Evolutionary conservation across 2,329 filamentous ascomycete species (phyloP).

Genomic region (Penicillium sp.): DNA sequence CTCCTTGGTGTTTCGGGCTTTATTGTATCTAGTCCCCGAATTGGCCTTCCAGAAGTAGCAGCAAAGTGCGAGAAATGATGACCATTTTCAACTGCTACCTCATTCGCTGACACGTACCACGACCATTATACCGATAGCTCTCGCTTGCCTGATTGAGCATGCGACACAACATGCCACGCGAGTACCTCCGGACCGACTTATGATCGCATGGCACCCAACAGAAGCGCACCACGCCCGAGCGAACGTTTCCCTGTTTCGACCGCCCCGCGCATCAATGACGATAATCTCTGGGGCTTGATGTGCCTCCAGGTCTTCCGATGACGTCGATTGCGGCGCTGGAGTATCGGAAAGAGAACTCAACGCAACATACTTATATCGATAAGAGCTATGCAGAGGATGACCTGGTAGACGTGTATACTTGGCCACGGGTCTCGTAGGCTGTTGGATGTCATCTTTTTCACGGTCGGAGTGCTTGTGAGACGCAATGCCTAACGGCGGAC

Average conservation of each 20-base stretch:
- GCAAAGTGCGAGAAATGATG: background rate
- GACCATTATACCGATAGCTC: constrained; percentile 39
- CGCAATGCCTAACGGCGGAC: constrained; percentile 41
- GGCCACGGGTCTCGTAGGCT: constrained; percentile 8
- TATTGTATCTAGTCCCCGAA: background rate
- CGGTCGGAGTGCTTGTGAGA: constrained; percentile 7
- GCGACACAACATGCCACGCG: constrained; percentile 40
- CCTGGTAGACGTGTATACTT: constrained; percentile 35
- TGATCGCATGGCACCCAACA: constrained; percentile 42
- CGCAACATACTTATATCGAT: constrained; percentile 33
- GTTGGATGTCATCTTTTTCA: background rate
- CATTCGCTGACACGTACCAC: constrained; percentile 41
- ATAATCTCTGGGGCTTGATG: constrained; percentile 24
- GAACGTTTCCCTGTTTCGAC: constrained; percentile 39
- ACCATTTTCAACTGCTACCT: background rate
- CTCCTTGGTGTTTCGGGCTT: background rate
- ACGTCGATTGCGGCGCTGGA: constrained; percentile 12
- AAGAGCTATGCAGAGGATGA: constrained; percentile 40
- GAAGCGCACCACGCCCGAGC: constrained; percentile 48
- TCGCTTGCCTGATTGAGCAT: constrained; percentile 40
- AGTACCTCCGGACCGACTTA: constrained; percentile 41
- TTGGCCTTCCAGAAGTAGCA: constrained; percentile 1
- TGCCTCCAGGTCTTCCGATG: constrained; percentile 4
- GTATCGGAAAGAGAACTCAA: constrained; percentile 26
- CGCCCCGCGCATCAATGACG: constrained; percentile 39